Evolutionary conservation across 345 rosid genomes (phyloP).

Genomic region (Gossypium anomalum): DNA sequence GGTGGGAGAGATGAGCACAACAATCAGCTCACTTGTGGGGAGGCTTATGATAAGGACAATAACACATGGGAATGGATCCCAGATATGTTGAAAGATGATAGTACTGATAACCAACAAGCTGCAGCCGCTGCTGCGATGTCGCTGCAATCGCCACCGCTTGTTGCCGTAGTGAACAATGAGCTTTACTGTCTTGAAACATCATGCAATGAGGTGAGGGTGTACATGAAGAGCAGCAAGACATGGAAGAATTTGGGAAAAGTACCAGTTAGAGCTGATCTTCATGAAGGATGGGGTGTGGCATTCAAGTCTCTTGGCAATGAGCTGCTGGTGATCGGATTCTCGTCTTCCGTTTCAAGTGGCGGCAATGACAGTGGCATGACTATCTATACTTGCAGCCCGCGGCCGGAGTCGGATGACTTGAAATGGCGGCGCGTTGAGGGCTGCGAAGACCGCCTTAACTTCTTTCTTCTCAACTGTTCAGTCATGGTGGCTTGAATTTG

Average conservation of each 20-base stretch:
- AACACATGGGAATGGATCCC: slow-evolving; percentile 60
- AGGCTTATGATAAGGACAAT: slow-evolving; percentile 50
- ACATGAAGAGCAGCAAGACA: slow-evolving; percentile 45
- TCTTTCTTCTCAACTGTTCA: slow-evolving; percentile 74
- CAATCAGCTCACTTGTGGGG: slow-evolving; percentile 56
- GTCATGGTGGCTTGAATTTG: slow-evolving; percentile 59
- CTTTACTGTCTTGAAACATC: slow-evolving; percentile 75
- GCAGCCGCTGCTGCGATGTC: slow-evolving; percentile 17
- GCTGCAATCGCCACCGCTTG: slow-evolving; percentile 71
- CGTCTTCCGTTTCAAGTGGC: slow-evolving; percentile 34
- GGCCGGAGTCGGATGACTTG: slow-evolving; percentile 30
- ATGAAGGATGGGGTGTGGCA: slow-evolving; percentile 88
- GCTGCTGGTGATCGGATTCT: slow-evolving; percentile 74
- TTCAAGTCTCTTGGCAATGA: slow-evolving; percentile 83
- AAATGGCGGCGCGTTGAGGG: slow-evolving; percentile 62
- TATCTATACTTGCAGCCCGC: slow-evolving; percentile 66
- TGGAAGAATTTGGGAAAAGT: slow-evolving; percentile 76
- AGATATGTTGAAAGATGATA: slow-evolving; percentile 46
- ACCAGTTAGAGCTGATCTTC: slow-evolving; percentile 69
- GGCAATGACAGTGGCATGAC: slow-evolving; percentile 40
- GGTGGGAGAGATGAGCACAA: slow-evolving; percentile 65
- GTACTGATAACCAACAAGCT: too few relatives aligned
- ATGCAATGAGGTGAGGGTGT: slow-evolving; percentile 57
- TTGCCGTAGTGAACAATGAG: slow-evolving; percentile 62
- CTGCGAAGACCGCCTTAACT: slow-evolving; percentile 47